Evolutionary conservation across 2,329 filamentous ascomycete genomes (phyloP), one percentile per base, ranked within the genome.

Genomic region (Ophiostoma populinum): DNA sequence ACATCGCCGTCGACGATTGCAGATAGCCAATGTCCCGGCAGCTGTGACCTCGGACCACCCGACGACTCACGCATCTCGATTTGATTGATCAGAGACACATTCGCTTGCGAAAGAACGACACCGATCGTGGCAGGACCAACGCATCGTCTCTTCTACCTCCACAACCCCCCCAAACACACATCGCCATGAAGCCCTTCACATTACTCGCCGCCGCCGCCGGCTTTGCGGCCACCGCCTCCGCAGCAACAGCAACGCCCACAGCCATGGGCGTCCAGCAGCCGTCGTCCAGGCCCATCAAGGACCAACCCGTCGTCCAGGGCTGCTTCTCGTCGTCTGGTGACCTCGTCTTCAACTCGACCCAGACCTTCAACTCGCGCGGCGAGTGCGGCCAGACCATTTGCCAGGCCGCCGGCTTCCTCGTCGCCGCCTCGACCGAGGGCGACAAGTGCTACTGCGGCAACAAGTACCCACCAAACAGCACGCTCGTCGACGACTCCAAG

Each of bases 381-480:
- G 40, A 44, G 10, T 73, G 68, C 45, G 53, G 48, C 8, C 45
- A 43, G 11, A 20, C 44, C 0, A 34, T 46, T 2, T 70, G 66
- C 47, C 48, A 54, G 3, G 48, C 54, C 1, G 47, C 59, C 7
- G 61, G 65, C 24, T 58, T 53, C 21, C 45, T 63, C 1, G 77
- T 83, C 7, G 70, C 75, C 47, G 81, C 64, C 21, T 56, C 80
- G 29, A 68, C 64, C 7, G 62, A 64, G 13, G 68, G 68, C 12
- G 59, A 62, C 13, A 55, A 70, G 43, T 93, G 85, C 56, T 80
- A 63, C 48, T 92, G 85, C 48, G 85, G 83, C 40, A 57, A 71
- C 42, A 55, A 62, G 39, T 64, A 86, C 32, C 85, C 85, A 1
- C 61, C 73, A 12, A 47, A 59, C 25, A 57, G 57, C 12, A 58